These are phyloP conservation scores for Barnettozyma pratensis DNA, from an alignment of 805 yeast genomes.

Conservation along the genomic window DNA sequence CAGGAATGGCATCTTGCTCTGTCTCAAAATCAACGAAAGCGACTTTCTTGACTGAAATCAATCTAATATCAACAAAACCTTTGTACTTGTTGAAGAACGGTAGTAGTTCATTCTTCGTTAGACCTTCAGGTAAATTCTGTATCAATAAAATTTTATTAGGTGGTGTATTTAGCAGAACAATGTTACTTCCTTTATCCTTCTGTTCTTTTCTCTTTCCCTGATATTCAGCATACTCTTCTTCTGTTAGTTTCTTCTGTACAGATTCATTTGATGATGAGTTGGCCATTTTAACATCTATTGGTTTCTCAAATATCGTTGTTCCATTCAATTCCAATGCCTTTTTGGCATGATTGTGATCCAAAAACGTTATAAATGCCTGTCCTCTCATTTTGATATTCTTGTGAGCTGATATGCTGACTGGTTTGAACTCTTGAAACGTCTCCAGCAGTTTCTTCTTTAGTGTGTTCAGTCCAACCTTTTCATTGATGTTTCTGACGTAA, in stretches of 20 bases:
- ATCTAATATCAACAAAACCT: constrained; percentile 65
- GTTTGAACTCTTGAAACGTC: constrained; percentile 42
- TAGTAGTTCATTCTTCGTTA: constrained; percentile 36
- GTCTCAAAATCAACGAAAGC: constrained; percentile 78
- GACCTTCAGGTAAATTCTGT: constrained; percentile 52
- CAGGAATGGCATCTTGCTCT: constrained; percentile 45
- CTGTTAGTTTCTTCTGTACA: constrained; percentile 11
- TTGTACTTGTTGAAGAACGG: constrained; percentile 41
- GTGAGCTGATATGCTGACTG: constrained; percentile 50
- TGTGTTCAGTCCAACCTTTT: constrained; percentile 50
- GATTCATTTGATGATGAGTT: constrained; percentile 23
- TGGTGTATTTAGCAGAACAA: constrained; percentile 32
- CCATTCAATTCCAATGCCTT: constrained; percentile 22
- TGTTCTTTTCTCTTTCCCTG: constrained; percentile 14
- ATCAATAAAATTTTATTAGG: constrained; percentile 68
- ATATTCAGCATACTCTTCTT: constrained; percentile 14
- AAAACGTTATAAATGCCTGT: constrained; percentile 73
- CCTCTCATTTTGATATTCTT: constrained; percentile 67
- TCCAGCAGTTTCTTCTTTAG: constrained; percentile 39
- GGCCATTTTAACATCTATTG: constrained; percentile 21
- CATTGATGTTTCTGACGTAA: constrained; percentile 70
- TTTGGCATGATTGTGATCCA: constrained; percentile 35
- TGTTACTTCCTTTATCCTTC: constrained; percentile 16
- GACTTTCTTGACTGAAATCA: constrained; percentile 60
- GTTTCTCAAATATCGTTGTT: constrained; percentile 15